Base-by-base conservation (phyloP, 2,329 filamentous ascomycete species). In the Orbilia quercus region DNA sequence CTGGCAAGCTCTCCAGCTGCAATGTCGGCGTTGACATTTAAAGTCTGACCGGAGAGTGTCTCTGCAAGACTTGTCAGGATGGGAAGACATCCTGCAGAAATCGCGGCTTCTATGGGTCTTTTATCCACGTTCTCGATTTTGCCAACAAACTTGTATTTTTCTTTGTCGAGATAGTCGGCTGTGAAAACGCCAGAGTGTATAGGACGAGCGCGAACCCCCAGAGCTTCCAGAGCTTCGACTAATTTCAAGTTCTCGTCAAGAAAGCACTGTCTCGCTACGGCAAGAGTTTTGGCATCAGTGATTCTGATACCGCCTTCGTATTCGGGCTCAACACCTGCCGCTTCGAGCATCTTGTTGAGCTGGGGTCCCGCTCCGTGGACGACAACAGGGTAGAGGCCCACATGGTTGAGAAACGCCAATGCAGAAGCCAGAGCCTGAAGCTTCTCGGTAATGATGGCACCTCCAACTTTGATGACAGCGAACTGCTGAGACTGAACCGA, bases 21-120 rank as follows among this genome's bases (percentile, higher is more conserved):
- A 74, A 97, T 94, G 81, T 99, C 95, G 36, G 95, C 95, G 79
- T 99, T 99, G 80, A 99, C 95, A 79, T 99, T 99, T 75, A 99
- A 85, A 57, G 98, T 89, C 81, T 94, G 92, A 7, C 95, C 95
- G 75, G 96, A 92, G 50, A 89, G 85, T 20, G 91, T 93, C 84
- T 98, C 94, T 7, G 94, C 95, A 90, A 98, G 96, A 74, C 93
- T 98, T 20, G 93, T 97, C 77, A 99, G 84, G 75, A 99, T 91
- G 22, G 95, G 95, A 25, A 99, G 86, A 79, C 94, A 96, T 64
- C 94, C 91, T 79, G 95, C 89, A 81, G 90, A 89, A 76, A 99
- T 96, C 40, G 92, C 92, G 59, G 90, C 89, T 84, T 97, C 91
- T 78, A 99, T 96, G 31, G 92, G 91, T 75, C 87, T 87, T 80